These are phyloP conservation scores for Lichtheimia hyalospora DNA, from an alignment of 371 early-diverging fungal genomes.

Conservation along the genomic window DNA sequence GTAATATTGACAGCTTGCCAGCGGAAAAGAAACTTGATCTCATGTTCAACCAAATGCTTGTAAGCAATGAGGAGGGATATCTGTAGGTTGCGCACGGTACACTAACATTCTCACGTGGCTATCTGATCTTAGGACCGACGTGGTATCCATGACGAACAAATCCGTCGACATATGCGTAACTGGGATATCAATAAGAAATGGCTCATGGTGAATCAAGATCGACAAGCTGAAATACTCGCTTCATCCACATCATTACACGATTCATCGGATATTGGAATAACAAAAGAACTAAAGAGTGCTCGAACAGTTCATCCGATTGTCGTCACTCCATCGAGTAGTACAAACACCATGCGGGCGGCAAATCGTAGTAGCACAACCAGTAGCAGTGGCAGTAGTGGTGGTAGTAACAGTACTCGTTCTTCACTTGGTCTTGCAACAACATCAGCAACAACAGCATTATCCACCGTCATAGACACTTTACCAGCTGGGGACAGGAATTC, in stretches of 20 bases:
- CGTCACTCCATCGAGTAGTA: conserved; percentile 1
- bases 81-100: neutral
- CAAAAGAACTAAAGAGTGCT: conserved; percentile 11
- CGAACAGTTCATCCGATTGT: conserved; percentile 37
- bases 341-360: neutral
- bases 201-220: conserved; percentile 51
- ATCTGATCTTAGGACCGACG: conserved; percentile 29
- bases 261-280: neutral
- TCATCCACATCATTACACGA: conserved; percentile 3
- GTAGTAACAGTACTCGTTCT: conserved; percentile 1
- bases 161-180: conserved; percentile 29
- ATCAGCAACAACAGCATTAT: neutral
- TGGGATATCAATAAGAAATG: conserved; percentile 47
- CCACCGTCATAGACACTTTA: conserved; percentile 3
- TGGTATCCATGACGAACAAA: conserved; percentile 39
- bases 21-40: conserved; percentile 28
- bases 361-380: conserved; percentile 5
- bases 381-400: conserved; percentile 17
- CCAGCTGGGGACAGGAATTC: conserved; percentile 28
- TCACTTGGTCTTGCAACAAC: neutral
- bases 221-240: conserved; percentile 40
- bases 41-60: conserved; percentile 44
- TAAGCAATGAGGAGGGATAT: conserved; percentile 7
- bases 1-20: conserved; percentile 23
- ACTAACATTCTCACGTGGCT: neutral